Base-by-base conservation (phyloP, 805 yeast species). In the Tetrapisispora phaffii region DNA sequence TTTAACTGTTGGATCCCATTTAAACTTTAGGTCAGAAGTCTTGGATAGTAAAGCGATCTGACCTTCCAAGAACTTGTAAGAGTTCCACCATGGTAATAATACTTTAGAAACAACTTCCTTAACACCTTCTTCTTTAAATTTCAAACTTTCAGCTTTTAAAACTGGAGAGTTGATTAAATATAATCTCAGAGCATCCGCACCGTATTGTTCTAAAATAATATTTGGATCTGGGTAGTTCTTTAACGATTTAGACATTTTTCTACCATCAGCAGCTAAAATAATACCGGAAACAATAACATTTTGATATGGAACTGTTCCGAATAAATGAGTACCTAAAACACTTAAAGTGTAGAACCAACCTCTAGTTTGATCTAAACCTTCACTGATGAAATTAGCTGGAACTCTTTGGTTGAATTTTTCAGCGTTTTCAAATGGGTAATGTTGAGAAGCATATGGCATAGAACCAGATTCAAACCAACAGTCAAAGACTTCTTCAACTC, bases 391-490 rank as follows among this genome's bases (percentile, higher is more conserved):
- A 68, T 93, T 90, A 38, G 96, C 99, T 39, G 98, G 98, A 81
- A 86, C 94, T 40, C 85, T 76, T 46, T 75, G 64, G 32, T 70
- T 60, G 70, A 90, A 90, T 40, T 65, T 66, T 15, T 85, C 88
- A 63, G 78, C 69, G 62, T 78, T 77, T 70, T 90, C 96, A 65
- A 93, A 93, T 54, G 99, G 99, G 65, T 89, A 93, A 67, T 93
- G 99, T 64, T 84, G 82, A 34, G 95, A 84, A 44, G 97, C 97
- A 57, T 83, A 93, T 50, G 99, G 98, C 99, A 93, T 93, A 42
- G 96, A 82, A 55, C 99, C 99, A 17, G 96, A 87, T 73, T 93
- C 99, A 62, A 93, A 93, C 99, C 99, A 93, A 74, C 99, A 93
- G 72, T 93, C 99, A 63, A 93, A 93, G 39, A 93, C 99, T 69